Conservation (phyloP, 495 filamentous ascomycete species). For the Geoglossum glabrum region DNA sequence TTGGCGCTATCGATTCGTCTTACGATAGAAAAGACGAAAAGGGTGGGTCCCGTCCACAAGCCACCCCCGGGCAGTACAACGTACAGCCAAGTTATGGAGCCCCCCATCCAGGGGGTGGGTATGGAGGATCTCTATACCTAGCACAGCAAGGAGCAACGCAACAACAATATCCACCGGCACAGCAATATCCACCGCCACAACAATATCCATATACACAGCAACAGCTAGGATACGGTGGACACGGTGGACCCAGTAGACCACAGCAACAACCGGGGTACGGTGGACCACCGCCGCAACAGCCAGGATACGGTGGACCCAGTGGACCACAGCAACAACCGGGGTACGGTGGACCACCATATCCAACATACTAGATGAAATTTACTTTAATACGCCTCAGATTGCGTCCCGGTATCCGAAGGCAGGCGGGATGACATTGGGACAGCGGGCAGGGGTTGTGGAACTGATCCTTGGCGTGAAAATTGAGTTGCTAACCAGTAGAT, state of each 20-base stretch:
- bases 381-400: background rate
- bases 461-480: background rate
- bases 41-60: constrained; percentile 3
- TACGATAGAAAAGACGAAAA: constrained; percentile 46
- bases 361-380: background rate
- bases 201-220: constrained; percentile 7
- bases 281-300: background rate
- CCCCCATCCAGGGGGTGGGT: constrained; percentile 5
- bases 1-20: constrained; percentile 45
- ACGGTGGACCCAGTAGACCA: no score
- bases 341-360: background rate
- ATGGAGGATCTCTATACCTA: background rate
- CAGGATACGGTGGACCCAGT: background rate
- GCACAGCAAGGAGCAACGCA: background rate
- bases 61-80: constrained; percentile 7
- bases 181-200: background rate
- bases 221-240: constrained; percentile 4
- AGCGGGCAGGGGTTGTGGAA: background rate
- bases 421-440: background rate
- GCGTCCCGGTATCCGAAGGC: background rate
- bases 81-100: background rate
- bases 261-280: constrained; percentile 1
- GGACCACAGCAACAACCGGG: background rate
- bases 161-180: background rate
- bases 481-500: background rate